A percentile compares a stretch with the other conserved stretches of the same genome.
Evolutionary conservation across 1,284 basidiomycete species (phyloP).

Genomic region (Clitocybe nebularis): DNA sequence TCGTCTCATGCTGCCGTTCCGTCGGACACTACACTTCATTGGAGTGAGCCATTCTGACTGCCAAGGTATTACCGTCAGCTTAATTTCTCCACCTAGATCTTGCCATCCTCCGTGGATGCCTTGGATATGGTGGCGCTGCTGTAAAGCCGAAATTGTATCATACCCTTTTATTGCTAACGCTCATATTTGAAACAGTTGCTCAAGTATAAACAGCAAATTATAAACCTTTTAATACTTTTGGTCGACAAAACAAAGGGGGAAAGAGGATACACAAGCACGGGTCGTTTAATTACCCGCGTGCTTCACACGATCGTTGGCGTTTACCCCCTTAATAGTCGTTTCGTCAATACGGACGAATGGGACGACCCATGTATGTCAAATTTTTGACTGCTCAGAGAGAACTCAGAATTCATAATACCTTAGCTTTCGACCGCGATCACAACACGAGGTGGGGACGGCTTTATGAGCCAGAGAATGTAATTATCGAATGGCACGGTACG

Average conservation of each 20-base stretch:
- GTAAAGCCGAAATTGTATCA: conserved; percentile 49
- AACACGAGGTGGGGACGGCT: conserved; percentile 82
- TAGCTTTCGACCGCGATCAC: conserved; percentile 73
- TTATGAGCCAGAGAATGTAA: conserved; percentile 77
- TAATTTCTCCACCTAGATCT: conserved; percentile 48
- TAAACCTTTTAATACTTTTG: conserved; percentile 69
- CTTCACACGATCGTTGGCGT: conserved; percentile 75
- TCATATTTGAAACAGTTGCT: conserved; percentile 50
- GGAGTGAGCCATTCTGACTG: conserved; percentile 60
- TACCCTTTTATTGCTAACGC: not conserved
- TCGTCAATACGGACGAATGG: conserved; percentile 86
- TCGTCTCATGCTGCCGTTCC: conserved; percentile 79
- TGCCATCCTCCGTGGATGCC: conserved; percentile 73
- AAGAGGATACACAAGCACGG: conserved; percentile 83
- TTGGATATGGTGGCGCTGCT: conserved; percentile 66
- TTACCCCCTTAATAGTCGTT: conserved; percentile 81
- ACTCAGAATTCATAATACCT: conserved; percentile 10
- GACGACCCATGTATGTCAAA: conserved; percentile 56
- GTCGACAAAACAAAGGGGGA: conserved; percentile 84
- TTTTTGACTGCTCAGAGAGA: conserved; percentile 1
- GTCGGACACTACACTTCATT: conserved; percentile 91
- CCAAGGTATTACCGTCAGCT: conserved; percentile 8
- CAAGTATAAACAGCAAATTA: conserved; percentile 63
- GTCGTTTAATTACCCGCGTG: conserved; percentile 76
- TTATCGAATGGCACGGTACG: conserved; percentile 86